Evolutionary conservation across 441 rosid genomes (phyloP), one percentile per base, ranked within the genome.

Genomic region (Capsella rubella): DNA sequence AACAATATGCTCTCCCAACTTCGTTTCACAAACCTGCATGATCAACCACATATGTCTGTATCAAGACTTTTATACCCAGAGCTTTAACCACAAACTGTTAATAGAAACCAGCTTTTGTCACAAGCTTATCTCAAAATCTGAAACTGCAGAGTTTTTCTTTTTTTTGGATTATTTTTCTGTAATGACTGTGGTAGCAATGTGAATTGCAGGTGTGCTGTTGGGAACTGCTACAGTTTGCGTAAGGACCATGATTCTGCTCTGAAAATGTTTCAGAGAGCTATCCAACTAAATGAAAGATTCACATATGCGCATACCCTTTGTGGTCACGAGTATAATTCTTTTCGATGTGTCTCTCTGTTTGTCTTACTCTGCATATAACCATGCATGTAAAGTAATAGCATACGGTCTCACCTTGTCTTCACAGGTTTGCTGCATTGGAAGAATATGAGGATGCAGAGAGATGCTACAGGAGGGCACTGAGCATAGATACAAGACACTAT

Each of bases 241-340:
- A 92, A 92, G 82, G 93, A 92, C 82, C 98, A 90, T 25, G 98
- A 92, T 86, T 84, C 89, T 72, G 98, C 99, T 71, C 81, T 91
- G 58, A 92, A 92, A 80, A 88, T 83, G 79, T 95, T 95, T 72
- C 87, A 85, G 84, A 85, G 96, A 79, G 97, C 97, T 37, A 86
- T 87, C 76, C 93, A 91, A 61, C 85, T 89, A 61, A 81, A 87
- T 81, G 84, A 97, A 72, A 87, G 89, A 91, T 95, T 87, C 84
- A 87, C 95, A 77, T 95, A 95, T 64, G 99, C 96, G 13, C 91
- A 88, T 81, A 91, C 97, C 16, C 96, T 95, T 68, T 95, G 93
- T 34, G 99, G 95, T 63, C 99, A 95, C 69, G 98, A 95, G 98
- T 95, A 95, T 37, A 92, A 46, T 75, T 59, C 74, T 42, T 64